phyloP scores from a whole-genome alignment of 1,284 basidiomycete genomes.

The Marasmius sp. region DNA sequence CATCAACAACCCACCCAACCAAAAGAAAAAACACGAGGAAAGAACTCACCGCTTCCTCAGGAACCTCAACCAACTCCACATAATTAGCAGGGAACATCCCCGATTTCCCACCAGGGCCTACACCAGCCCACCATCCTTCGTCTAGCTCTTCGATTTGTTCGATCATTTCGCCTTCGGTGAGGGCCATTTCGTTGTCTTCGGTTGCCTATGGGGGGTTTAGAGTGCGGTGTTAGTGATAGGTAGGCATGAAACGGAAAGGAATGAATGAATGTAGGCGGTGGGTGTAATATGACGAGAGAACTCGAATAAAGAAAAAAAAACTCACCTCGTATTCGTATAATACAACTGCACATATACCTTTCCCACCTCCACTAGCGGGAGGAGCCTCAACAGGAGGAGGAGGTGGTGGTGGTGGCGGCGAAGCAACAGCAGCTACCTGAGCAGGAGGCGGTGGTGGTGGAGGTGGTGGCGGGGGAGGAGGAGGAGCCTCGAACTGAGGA shows the following conservation, averaged over 20 bases:
- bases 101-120: constrained; percentile 58
- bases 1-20: constrained; percentile 79
- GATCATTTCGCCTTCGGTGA: constrained; percentile 81
- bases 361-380: constrained; percentile 29
- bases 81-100: constrained; percentile 75
- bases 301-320: no score
- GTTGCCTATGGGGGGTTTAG: constrained; percentile 46
- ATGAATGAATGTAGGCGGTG: no score
- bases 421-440: constrained; percentile 30
- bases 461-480: constrained; percentile 18
- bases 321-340: constrained; percentile 77
- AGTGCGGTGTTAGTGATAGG: neutral
- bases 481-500: constrained; percentile 9
- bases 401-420: constrained; percentile 38
- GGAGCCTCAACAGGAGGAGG: constrained; percentile 29
- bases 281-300: no score
- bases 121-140: constrained; percentile 85
- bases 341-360: constrained; percentile 39
- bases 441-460: constrained; percentile 34
- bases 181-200: constrained; percentile 83
- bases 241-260: no score
- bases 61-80: constrained; percentile 18
- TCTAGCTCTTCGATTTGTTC: constrained; percentile 83
- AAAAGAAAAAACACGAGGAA: neutral
- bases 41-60: neutral